Percentiles rank a stretch among this genome's conserved stretches.
Conservation (phyloP, 139 green algal species). For the Chlamydomonas sphaeroides region DNA sequence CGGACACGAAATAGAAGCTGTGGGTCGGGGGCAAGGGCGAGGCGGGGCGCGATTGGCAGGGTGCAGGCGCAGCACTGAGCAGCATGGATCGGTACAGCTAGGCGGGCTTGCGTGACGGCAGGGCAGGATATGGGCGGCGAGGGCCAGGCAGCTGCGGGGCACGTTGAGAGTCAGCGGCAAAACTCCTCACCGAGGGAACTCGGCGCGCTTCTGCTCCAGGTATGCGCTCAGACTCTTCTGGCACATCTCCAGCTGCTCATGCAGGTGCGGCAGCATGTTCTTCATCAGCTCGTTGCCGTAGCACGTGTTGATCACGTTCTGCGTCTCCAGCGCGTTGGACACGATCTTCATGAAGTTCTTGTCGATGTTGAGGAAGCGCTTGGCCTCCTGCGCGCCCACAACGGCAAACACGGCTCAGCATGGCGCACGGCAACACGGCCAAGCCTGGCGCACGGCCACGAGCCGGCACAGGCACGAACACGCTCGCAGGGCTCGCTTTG, state of each 20-base stretch:
- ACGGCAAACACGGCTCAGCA: too few relatives aligned
- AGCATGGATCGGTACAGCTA: neutral
- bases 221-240: conserved; percentile 94
- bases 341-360: conserved; percentile 98
- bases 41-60: too few relatives aligned
- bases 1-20: conserved; percentile 97
- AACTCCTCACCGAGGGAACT: conserved; percentile 88
- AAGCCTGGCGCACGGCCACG: too few relatives aligned
- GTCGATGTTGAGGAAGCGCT: conserved; percentile 97
- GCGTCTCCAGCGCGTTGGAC: conserved; percentile 78
- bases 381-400: conserved; percentile 92
- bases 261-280: conserved; percentile 90
- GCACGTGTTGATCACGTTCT: conserved; percentile 85
- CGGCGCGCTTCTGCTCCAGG: conserved; percentile 94
- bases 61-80: too few relatives aligned
- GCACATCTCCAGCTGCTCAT: conserved; percentile 95
- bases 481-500: too few relatives aligned
- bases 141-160: too few relatives aligned
- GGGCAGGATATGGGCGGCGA: too few relatives aligned
- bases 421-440: too few relatives aligned
- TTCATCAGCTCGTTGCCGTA: conserved; percentile 91
- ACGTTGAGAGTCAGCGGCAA: too few relatives aligned
- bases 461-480: too few relatives aligned
- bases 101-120: too few relatives aligned
- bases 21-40: neutral